Conservation (phyloP, 2,329 filamentous ascomycete species). For the Beauveria varroae region DNA sequence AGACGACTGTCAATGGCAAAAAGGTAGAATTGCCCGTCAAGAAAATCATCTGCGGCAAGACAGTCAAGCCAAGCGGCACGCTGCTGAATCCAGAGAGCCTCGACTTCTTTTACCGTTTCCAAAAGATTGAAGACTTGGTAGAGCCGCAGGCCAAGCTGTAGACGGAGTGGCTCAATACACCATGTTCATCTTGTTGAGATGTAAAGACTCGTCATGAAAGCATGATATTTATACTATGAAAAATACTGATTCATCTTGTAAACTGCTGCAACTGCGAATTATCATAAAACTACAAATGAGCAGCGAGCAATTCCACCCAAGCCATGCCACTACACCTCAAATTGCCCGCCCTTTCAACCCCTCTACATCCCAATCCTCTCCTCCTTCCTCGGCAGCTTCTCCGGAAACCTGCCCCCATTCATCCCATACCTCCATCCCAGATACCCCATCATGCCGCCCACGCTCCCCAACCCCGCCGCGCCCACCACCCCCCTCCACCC, state of each 20-base stretch:
- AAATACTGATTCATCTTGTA: not conserved
- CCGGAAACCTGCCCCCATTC: constrained; percentile 33
- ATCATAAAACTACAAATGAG: not conserved
- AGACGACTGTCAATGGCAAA: constrained; percentile 78
- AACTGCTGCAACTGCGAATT: not conserved
- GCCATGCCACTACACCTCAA: not conserved
- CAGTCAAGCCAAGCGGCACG: constrained; percentile 68
- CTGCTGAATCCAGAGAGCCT: constrained; percentile 69
- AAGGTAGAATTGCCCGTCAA: constrained; percentile 82
- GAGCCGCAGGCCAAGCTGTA: constrained; percentile 26
- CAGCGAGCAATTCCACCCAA: not conserved
- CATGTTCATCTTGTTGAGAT: not conserved
- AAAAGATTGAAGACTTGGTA: constrained; percentile 27
- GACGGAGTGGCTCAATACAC: not conserved
- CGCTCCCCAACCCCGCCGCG: constrained; percentile 39
- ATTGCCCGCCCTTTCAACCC: not conserved
- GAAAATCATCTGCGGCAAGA: constrained; percentile 70
- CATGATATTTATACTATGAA: not conserved
- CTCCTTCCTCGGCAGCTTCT: constrained; percentile 14
- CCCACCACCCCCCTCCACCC: constrained; percentile 36
- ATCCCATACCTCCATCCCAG: constrained; percentile 43
- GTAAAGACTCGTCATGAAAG: not conserved
- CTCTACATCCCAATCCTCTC: constrained; percentile 11
- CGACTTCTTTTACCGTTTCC: constrained; percentile 71
- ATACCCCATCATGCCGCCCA: constrained; percentile 41